phyloP scores from a whole-genome alignment of 768 basidiomycete genomes.

The Kwoniella shandongensis region DNA sequence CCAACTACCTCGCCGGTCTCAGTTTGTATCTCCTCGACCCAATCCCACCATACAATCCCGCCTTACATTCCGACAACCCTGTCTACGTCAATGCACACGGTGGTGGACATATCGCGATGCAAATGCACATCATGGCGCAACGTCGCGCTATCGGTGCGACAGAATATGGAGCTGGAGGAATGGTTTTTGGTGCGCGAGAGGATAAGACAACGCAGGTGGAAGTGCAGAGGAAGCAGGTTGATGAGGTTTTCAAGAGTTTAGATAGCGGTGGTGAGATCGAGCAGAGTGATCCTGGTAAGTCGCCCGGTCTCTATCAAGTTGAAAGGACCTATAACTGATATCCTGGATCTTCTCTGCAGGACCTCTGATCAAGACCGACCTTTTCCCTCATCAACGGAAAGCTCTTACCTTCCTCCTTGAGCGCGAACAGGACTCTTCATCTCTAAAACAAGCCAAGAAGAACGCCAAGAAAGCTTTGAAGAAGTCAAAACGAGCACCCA shows the following conservation, averaged over 20 bases:
- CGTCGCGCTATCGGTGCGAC: constrained; percentile 1
- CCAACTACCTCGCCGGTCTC: constrained; percentile 68
- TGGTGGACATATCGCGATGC: constrained; percentile 20
- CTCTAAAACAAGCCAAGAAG: constrained; percentile 44
- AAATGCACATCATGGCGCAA: constrained; percentile 20
- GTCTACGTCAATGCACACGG: constrained; percentile 86
- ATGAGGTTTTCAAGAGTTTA: constrained; percentile 86
- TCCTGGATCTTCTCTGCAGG: constrained; percentile 44
- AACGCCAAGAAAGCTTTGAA: constrained; percentile 34
- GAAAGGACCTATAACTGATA: not conserved
- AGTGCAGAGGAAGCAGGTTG: constrained; percentile 87
- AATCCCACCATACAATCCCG: constrained; percentile 63
- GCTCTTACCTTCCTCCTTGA: constrained; percentile 93
- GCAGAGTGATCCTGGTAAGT: constrained; percentile 82
- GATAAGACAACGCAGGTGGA: constrained; percentile 71
- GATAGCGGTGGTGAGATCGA: constrained; percentile 80
- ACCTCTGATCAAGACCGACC: constrained; percentile 67
- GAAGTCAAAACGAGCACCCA: constrained; percentile 23
- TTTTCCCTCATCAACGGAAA: constrained; percentile 98
- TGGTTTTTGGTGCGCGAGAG: constrained; percentile 18
- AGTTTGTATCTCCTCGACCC: constrained; percentile 80
- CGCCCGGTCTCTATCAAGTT: constrained; percentile 22
- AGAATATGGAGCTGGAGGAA: not conserved
- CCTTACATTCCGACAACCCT: constrained; percentile 61
- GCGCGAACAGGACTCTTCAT: constrained; percentile 60